phyloP scores from a whole-genome alignment of 306 rosid species.

The Psophocarpus tetragonolobus region DNA sequence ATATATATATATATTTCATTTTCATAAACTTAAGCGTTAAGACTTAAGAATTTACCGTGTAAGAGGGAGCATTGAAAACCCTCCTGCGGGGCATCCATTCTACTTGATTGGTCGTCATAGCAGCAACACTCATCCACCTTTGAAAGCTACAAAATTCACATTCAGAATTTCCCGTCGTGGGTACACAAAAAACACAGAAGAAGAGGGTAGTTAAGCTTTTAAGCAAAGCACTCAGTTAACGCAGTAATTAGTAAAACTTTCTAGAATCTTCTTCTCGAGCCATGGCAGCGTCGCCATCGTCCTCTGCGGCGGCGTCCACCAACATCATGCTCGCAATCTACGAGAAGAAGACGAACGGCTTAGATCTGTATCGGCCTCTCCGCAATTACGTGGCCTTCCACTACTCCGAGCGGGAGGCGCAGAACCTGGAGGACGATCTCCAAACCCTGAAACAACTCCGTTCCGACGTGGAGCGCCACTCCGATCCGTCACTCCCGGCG shows the following conservation, averaged over 20 bases:
- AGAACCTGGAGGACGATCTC: conserved; percentile 90
- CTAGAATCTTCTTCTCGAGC: neutral
- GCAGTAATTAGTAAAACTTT: neutral
- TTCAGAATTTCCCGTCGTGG: no score
- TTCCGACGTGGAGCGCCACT: conserved; percentile 76
- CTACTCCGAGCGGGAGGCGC: conserved; percentile 98
- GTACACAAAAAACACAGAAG: neutral
- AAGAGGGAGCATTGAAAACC: no score
- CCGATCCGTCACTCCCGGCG: conserved; percentile 81
- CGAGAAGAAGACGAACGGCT: conserved; percentile 79
- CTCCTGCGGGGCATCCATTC: no score
- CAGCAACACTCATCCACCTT: no score
- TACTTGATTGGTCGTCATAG: no score
- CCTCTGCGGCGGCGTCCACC: conserved; percentile 54
- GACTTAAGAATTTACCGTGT: no score
- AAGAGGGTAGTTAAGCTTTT: neutral
- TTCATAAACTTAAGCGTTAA: no score
- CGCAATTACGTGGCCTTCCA: conserved; percentile 84
- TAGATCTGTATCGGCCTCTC: conserved; percentile 84
- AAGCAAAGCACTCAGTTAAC: neutral
- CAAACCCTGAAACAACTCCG: conserved; percentile 85
- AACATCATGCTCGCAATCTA: conserved; percentile 87
- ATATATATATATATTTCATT: no score
- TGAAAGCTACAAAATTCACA: no score
- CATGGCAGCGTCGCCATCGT: conserved; percentile 71